These are phyloP conservation scores for Plasmodium vinckei DNA, from an alignment of 169 alveolate genomes.

Conservation along the genomic window DNA sequence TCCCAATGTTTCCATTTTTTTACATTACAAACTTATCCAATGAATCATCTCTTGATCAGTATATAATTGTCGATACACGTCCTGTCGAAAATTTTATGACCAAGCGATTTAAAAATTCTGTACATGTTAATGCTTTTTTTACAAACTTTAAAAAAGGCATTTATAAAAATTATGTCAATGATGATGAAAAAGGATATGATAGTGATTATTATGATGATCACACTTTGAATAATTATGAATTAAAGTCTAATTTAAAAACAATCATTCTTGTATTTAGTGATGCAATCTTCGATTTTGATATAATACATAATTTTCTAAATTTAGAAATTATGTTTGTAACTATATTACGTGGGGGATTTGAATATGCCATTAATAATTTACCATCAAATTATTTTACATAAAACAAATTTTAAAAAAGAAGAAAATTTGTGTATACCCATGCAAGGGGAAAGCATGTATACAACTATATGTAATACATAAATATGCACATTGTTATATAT, in stretches of 20 bases:
- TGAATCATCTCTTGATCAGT: slow-evolving; percentile 28
- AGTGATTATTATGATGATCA: slow-evolving; percentile 18
- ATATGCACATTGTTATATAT: slow-evolving; percentile 6
- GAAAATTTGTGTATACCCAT: background rate
- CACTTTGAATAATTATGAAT: background rate
- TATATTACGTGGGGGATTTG: slow-evolving; percentile 50
- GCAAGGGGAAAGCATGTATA: background rate
- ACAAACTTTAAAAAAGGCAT: slow-evolving; percentile 62
- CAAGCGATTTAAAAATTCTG: slow-evolving; percentile 55
- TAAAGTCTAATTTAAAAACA: slow-evolving; percentile 19
- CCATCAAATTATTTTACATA: slow-evolving; percentile 51
- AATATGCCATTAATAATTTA: slow-evolving; percentile 29
- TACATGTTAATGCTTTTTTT: slow-evolving; percentile 63
- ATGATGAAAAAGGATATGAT: slow-evolving; percentile 6
- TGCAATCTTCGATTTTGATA: slow-evolving; percentile 32
- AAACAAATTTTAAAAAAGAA: background rate
- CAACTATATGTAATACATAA: background rate
- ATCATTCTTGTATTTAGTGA: slow-evolving; percentile 31
- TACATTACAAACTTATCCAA: slow-evolving; percentile 17
- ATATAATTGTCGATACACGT: slow-evolving; percentile 52
- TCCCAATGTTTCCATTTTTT: slow-evolving; percentile 67
- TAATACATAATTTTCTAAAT: slow-evolving; percentile 58
- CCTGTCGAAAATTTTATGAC: slow-evolving; percentile 34
- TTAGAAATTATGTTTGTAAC: slow-evolving; percentile 61
- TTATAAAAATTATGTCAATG: slow-evolving; percentile 39